Conservation (phyloP, 768 basidiomycete species). For the Boletus huronensis region DNA sequence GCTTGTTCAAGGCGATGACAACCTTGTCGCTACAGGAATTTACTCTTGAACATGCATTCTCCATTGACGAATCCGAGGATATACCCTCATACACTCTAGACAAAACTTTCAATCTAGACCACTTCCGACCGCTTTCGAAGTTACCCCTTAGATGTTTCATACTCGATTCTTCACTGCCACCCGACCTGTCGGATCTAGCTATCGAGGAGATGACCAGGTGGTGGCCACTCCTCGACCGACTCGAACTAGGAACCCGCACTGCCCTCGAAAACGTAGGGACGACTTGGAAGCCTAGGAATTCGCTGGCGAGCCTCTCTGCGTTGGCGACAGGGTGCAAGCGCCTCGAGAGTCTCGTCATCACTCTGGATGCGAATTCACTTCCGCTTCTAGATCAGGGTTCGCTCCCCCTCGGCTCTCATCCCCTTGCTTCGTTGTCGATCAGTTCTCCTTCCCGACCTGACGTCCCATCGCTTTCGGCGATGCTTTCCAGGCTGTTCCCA, state of each 20-base stretch:
- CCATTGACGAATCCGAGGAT: conserved; percentile 32
- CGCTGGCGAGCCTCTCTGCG: conserved; percentile 15
- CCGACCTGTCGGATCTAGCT: conserved; percentile 37
- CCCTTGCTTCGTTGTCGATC: conserved; percentile 36
- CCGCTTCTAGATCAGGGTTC: background rate
- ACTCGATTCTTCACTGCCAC: conserved; percentile 40
- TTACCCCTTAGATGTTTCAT: conserved; percentile 36
- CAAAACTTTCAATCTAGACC: conserved; percentile 25
- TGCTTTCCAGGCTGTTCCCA: conserved; percentile 40
- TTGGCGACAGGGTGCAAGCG: conserved; percentile 17
- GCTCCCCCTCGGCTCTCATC: background rate
- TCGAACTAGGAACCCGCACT: conserved; percentile 38
- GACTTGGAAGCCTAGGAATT: conserved; percentile 18
- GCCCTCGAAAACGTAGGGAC: conserved; percentile 23
- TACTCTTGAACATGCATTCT: conserved; percentile 38
- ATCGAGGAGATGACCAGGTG: conserved; percentile 37
- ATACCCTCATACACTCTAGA: conserved; percentile 17
- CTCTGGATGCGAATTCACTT: conserved; percentile 10
- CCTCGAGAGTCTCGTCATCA: conserved; percentile 19
- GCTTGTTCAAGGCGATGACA: conserved; percentile 32
- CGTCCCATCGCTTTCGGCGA: conserved; percentile 23
- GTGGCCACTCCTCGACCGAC: conserved; percentile 44
- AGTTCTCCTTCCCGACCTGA: conserved; percentile 32
- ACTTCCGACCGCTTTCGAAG: conserved; percentile 35
- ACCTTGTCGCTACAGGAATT: conserved; percentile 35